phyloP scores from a whole-genome alignment of 2,329 filamentous ascomycete genomes.

The Pyrenophora teres region DNA sequence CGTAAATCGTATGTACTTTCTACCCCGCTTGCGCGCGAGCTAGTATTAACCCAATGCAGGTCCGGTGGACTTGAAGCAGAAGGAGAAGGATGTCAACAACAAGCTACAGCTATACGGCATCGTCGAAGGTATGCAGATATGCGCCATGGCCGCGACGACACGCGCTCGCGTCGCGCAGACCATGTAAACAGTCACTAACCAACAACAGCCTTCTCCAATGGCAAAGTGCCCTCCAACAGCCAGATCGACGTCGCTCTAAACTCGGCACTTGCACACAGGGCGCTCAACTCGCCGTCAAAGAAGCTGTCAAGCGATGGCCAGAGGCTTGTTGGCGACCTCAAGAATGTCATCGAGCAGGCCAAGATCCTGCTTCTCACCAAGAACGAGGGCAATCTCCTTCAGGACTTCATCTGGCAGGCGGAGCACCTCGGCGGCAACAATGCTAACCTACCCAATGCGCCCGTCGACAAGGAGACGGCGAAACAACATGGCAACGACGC shows the following conservation, averaged over 20 bases:
- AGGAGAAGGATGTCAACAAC: constrained; percentile 83
- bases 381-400: constrained; percentile 91
- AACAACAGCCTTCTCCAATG: constrained; percentile 74
- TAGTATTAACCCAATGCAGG: constrained; percentile 61
- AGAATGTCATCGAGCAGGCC: constrained; percentile 79
- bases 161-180: not conserved
- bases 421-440: constrained; percentile 71
- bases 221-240: constrained; percentile 93
- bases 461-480: constrained; percentile 75
- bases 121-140: constrained; percentile 60
- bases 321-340: constrained; percentile 75
- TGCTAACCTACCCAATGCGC: constrained; percentile 65
- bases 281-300: constrained; percentile 70
- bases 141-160: not conserved
- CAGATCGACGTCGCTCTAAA: constrained; percentile 96
- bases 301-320: constrained; percentile 84
- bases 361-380: constrained; percentile 87
- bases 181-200: constrained; percentile 20
- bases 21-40: constrained; percentile 12
- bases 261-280: constrained; percentile 75
- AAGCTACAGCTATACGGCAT: constrained; percentile 97
- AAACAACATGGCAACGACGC: constrained; percentile 84
- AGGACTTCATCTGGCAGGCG: constrained; percentile 97
- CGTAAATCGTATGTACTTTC: constrained; percentile 30
- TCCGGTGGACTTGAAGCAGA: constrained; percentile 72